Base-by-base conservation (phyloP, 345 rosid genomes). In the Hibiscus tridactylites region DNA sequence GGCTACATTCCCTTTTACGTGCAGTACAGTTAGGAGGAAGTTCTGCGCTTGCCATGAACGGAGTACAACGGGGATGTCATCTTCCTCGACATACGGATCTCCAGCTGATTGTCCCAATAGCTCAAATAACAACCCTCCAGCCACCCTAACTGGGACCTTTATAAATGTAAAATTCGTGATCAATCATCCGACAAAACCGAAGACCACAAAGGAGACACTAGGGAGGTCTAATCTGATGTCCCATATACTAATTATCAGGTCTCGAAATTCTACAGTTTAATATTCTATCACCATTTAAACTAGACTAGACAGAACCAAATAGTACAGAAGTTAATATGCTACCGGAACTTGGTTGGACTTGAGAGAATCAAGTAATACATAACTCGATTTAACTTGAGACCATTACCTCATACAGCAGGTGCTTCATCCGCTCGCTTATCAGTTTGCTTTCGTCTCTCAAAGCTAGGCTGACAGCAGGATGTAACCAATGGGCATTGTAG, bases 41-140 rank as follows among this genome's bases (percentile, higher is more conserved):
- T 95, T 92, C 57, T 90, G 91, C 58, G 96, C 99, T 79, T 95
- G 99, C 99, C 99, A 95, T 54, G 99, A 86, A 21, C 99, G 92
- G 15, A 95, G 77, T 31, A 95, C 99, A 71, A 92, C 78, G 0
- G 99, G 97, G 64, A 87, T 90, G 78, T 95, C 99, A 79, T 95
- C 97, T 86, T 95, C 99, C 72, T 88, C 86, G 37, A 78, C 85
- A 76, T 77, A 72, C 63, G 99, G 99, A 85, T 95, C 97, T 26
- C 99, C 99, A 24, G 77, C 97, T 65, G 99, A 95, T 77, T 95
- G 99, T 35, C 99, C 99, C 81, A 92, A 81, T 13, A 95, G 93
- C 85, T 95, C 99, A 85, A 94, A 95, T 73, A 95, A 73, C 37
- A 95, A 86, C 46, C 99, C 99, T 79, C 99, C 99, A 74, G 99